These are phyloP conservation scores for Aspergillus campestris DNA, from an alignment of 495 filamentous ascomycete species.

Conservation along the genomic window DNA sequence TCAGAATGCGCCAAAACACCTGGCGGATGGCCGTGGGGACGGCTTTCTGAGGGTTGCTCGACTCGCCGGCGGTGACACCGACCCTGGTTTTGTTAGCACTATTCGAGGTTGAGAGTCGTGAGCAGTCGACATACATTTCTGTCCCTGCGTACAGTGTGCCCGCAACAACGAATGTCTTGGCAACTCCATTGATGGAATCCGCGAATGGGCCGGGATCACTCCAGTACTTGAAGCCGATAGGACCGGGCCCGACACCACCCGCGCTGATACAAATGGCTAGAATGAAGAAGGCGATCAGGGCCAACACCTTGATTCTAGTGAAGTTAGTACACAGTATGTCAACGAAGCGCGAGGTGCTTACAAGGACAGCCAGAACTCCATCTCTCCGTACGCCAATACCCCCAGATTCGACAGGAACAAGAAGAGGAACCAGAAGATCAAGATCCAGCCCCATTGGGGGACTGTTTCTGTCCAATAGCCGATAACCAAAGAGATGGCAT, in stretches of 20 bases:
- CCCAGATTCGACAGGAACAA: conserved; percentile 39
- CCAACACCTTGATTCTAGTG: conserved; percentile 39
- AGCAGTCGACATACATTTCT: conserved; percentile 40
- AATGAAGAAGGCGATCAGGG: conserved; percentile 60
- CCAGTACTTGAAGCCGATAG: conserved; percentile 57
- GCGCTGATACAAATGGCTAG: conserved; percentile 55
- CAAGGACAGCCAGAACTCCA: conserved; percentile 39
- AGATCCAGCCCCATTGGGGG: conserved; percentile 50
- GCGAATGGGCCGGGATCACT: conserved; percentile 61
- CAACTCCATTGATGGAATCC: conserved; percentile 51
- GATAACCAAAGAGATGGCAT: conserved; percentile 38
- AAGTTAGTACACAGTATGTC: not conserved
- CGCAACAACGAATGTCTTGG: conserved; percentile 54
- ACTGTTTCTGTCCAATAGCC: conserved; percentile 33
- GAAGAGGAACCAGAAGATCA: conserved; percentile 55
- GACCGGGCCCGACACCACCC: conserved; percentile 47
- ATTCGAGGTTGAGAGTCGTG: no score
- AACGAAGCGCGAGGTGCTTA: not conserved
- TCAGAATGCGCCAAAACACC: conserved; percentile 63
- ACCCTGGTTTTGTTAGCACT: conserved; percentile 26
- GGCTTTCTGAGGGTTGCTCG: conserved; percentile 50
- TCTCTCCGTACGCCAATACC: conserved; percentile 61
- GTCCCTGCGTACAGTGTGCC: conserved; percentile 66
- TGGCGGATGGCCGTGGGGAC: conserved; percentile 59
- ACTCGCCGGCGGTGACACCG: conserved; percentile 62